Base-by-base conservation (phyloP, 495 filamentous ascomycete genomes). In the Entonaema liquescens region DNA sequence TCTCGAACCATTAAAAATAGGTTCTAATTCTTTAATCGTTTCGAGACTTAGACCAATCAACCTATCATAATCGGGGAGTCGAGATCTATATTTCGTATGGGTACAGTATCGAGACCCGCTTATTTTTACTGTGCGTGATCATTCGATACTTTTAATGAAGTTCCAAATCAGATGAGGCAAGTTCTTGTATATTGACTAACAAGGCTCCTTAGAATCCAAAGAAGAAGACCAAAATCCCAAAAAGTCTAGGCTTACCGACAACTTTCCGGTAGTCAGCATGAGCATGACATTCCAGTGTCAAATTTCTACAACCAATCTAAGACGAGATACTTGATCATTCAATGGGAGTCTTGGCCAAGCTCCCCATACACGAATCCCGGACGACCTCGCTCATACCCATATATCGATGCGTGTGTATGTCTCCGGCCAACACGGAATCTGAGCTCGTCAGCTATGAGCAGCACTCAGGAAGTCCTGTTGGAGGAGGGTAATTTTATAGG, bases 281-380 rank as follows among this genome's bases (percentile, higher is more conserved):
- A 56, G 40, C 23, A 61, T 68, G 65, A 47, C 42, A 17, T 23
- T 58, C 25, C 26, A 61, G 60, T 68, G 50, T 62, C 33, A 61
- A 60, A 50, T 70, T 40, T 61, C 42, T 52, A 63, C 54, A 62
- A 33, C 42, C 54, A 62, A 26, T 58, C 44, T 55, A 25, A 25
- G 42, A 50, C 56, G 56, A 50, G 44, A 59, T 61, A 66, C 23
- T 50, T 59, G 25, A 57, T 57, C 13, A 72, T 61, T 77, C 75
- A 77, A 76, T 76, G 75, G 68, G 75, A 77, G 56, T 64, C 65
- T 74, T 58, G 54, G 65, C 65, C 44, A 68, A 74, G 49, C 54
- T 71, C 65, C 63, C 63, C 56, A 66, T 72, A 63, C 59, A 53
- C 75, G 65, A 72, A 60, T 63, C 69, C 59, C 65, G 62, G 65